Evolutionary conservation across 2,329 filamentous ascomycete genomes (phyloP), one percentile per base, ranked within the genome.

Genomic region (Alternaria ventricosa): DNA sequence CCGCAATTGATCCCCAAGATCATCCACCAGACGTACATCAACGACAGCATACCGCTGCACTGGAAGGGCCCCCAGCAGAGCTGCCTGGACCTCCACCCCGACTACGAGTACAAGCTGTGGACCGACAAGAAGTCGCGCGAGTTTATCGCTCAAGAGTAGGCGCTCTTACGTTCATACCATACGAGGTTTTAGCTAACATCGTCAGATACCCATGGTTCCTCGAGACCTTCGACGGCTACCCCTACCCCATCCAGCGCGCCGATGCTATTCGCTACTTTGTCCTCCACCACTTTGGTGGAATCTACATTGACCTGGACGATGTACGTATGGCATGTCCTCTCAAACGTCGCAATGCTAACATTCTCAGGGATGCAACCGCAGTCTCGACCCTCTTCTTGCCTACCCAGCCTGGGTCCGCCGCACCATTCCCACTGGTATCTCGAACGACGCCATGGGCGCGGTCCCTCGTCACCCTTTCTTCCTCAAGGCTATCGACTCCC

Each of bases 201-300:
- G 6, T 15, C 56, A 79, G 77, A 71, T 95, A 93, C 72, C 88
- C 91, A 1, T 94, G 91, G 90, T 94, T 93, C 78, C 82, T 93
- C 64, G 84, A 88, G 56, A 92, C 90, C 0, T 96, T 92, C 74
- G 89, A 92, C 74, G 85, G 85, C 72, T 95, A 94, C 80, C 85
- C 84, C 30, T 92, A 90, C 78, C 88, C 90, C 12, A 93, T 95
- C 67, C 90, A 94, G 80, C 87, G 91, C 64, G 90, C 92, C 60
- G 92, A 95, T 75, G 85, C 91, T 6, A 91, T 95, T 71, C 87
- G 92, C 55, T 95, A 95, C 81, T 94, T 95, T 76, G 85, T 94
- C 20, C 84, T 96, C 30, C 86, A 89, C 57, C 88, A 92, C 79
- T 94, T 88, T 75, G 92, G 92, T 59, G 92, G 92, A 44, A 89